Percentiles rank a stretch among this genome's conserved stretches.
Evolutionary conservation across 2,329 filamentous ascomycete genomes (phyloP).

Genomic region (Allantophomopsis lycopodina): DNA sequence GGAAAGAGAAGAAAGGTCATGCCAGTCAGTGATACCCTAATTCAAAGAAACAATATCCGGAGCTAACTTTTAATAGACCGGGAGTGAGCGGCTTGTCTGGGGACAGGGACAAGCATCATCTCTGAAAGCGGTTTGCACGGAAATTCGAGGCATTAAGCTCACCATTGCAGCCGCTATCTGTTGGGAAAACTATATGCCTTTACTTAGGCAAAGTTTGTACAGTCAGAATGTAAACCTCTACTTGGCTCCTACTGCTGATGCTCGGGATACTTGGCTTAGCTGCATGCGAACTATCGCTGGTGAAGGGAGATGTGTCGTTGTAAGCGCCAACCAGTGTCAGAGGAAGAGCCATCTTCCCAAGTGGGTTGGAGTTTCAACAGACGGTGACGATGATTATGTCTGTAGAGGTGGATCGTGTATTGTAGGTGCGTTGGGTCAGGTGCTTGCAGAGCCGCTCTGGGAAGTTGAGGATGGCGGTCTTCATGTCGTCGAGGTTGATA

Average conservation of each 20-base stretch:
- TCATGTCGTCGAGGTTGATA: constrained; percentile 62
- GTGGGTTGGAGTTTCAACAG: constrained; percentile 30
- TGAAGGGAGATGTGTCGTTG: constrained; percentile 75
- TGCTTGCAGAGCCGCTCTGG: constrained; percentile 72
- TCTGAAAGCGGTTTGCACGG: constrained; percentile 64
- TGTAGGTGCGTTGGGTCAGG: constrained; percentile 64
- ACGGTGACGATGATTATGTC: constrained; percentile 18
- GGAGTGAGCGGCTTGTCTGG: constrained; percentile 74
- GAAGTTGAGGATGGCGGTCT: constrained; percentile 55
- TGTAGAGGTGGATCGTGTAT: constrained; percentile 75
- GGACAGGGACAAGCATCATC: constrained; percentile 72
- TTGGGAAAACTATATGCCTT: constrained; percentile 95
- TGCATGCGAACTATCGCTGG: constrained; percentile 72
- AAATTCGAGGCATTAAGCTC: constrained; percentile 64
- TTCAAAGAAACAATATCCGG: neutral
- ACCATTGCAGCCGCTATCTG: constrained; percentile 82
- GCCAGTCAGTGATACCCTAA: constrained; percentile 41
- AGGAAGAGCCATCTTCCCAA: constrained; percentile 39
- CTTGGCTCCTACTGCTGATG: constrained; percentile 81
- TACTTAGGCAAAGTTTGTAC: constrained; percentile 74
- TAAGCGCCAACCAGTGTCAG: constrained; percentile 76
- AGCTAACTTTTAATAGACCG: constrained; percentile 34
- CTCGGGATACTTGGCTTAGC: constrained; percentile 65
- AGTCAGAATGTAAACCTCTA: constrained; percentile 86
- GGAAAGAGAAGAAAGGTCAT: constrained; percentile 89